phyloP scores from a whole-genome alignment of 495 filamentous ascomycete species.

The Penicillium desertorum region DNA sequence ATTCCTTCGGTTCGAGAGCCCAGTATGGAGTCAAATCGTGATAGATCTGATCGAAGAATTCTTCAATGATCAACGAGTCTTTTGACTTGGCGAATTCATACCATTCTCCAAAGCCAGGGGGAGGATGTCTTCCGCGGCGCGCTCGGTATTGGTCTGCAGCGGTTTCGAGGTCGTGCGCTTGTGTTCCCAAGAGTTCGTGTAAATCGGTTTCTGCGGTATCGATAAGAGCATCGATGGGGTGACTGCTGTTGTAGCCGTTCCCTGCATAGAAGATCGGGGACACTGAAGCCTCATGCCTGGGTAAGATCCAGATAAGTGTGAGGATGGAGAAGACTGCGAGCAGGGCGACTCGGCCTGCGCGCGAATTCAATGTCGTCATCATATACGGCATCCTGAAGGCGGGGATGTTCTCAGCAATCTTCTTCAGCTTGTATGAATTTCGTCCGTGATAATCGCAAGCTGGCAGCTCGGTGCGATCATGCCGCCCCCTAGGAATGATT shows the following conservation, averaged over 20 bases:
- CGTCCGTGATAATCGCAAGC: neutral
- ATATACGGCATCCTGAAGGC: neutral
- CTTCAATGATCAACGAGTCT: slow-evolving; percentile 51
- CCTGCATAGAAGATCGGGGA: neutral
- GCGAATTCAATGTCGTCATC: slow-evolving; percentile 2
- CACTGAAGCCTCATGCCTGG: neutral
- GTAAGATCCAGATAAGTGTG: slow-evolving; percentile 1
- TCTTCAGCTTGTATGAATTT: neutral
- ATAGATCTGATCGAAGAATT: slow-evolving; percentile 57
- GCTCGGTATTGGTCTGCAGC: slow-evolving; percentile 14
- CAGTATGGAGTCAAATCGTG: slow-evolving; percentile 65
- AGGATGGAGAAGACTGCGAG: slow-evolving; percentile 3
- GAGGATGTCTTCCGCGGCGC: slow-evolving; percentile 42
- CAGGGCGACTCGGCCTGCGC: slow-evolving; percentile 2
- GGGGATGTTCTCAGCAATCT: neutral
- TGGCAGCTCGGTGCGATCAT: neutral
- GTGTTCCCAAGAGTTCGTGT: neutral
- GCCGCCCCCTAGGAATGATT: neutral
- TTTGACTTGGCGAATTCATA: slow-evolving; percentile 60
- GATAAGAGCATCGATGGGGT: slow-evolving; percentile 17
- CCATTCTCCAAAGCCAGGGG: slow-evolving; percentile 66
- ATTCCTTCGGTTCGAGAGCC: slow-evolving; percentile 48
- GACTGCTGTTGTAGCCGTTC: slow-evolving; percentile 1
- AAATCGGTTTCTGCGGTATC: slow-evolving; percentile 9
- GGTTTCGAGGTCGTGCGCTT: slow-evolving; percentile 7